Percentiles rank a stretch among this genome's conserved stretches.
Conservation (phyloP, 129 eudicot species). For the Saussurea involucrata region DNA sequence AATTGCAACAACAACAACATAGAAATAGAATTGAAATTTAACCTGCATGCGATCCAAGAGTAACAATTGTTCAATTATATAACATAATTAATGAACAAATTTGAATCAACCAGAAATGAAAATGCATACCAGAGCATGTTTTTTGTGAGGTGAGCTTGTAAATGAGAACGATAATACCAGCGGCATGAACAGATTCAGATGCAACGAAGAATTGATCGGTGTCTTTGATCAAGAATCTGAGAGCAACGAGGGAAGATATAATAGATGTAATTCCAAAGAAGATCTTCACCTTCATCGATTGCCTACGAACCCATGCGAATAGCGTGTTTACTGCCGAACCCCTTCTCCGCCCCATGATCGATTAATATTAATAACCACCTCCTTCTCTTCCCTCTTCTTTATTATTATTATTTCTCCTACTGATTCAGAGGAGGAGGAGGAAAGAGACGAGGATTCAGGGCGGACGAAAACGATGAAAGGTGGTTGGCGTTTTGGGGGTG, state of each 20-base stretch:
- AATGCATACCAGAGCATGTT: constrained; percentile 63
- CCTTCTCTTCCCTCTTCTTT: constrained; percentile 10
- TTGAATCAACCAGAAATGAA: neutral
- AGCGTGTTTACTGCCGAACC: constrained; percentile 63
- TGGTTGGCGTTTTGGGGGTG: constrained; percentile 20
- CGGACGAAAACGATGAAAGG: constrained; percentile 17
- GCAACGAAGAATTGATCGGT: constrained; percentile 62
- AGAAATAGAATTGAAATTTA: neutral
- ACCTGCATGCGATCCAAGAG: neutral
- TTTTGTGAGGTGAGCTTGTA: constrained; percentile 72
- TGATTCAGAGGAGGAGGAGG: constrained; percentile 15
- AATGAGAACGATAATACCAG: constrained; percentile 73
- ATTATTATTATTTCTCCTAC: neutral
- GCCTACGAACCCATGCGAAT: constrained; percentile 69
- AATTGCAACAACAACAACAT: neutral
- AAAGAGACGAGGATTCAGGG: constrained; percentile 20
- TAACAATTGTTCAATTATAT: neutral
- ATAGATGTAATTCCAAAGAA: constrained; percentile 45
- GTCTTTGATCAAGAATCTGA: constrained; percentile 47
- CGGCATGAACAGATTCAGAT: constrained; percentile 68
- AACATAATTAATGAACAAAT: too few species aligned
- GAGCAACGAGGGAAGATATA: constrained; percentile 49
- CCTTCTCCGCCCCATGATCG: constrained; percentile 59
- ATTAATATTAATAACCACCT: neutral
- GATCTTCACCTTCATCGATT: constrained; percentile 65